These are phyloP conservation scores for Saccharomycopsis sp. DNA, from an alignment of 805 yeast genomes.

Conservation along the genomic window DNA sequence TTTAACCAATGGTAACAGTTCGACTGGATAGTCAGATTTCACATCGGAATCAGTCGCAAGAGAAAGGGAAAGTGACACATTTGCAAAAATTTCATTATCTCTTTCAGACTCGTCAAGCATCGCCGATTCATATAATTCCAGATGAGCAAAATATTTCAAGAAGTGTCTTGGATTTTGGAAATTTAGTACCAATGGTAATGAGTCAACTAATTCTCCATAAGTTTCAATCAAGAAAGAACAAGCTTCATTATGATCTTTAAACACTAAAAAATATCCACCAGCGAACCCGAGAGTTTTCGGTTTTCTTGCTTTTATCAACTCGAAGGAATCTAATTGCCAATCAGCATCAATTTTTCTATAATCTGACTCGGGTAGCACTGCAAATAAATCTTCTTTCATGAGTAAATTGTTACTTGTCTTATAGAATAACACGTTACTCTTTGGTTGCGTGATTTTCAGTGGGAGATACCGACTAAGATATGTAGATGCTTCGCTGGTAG, in stretches of 20 bases:
- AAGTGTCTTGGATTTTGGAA: not conserved
- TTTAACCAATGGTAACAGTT: not conserved
- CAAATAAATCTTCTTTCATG: conserved; percentile 12
- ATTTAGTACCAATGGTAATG: not conserved
- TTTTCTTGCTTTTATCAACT: conserved; percentile 12
- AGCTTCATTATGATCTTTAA: conserved; percentile 4
- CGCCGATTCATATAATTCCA: not conserved
- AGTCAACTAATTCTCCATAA: not conserved
- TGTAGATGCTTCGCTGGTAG: not conserved
- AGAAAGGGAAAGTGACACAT: too few species aligned
- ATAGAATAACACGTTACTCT: conserved; percentile 12
- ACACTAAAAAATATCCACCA: conserved; percentile 14
- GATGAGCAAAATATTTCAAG: not conserved
- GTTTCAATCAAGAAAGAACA: conserved; percentile 6
- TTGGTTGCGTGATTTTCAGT: not conserved
- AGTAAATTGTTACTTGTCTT: conserved; percentile 11
- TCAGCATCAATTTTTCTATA: not conserved
- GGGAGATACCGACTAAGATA: not conserved
- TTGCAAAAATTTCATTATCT: not conserved
- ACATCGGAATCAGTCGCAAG: too few species aligned
- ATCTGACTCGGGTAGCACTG: not conserved
- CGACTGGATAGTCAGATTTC: too few species aligned
- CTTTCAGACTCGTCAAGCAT: too few species aligned
- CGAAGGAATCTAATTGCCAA: conserved; percentile 10
- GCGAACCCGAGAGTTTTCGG: conserved; percentile 8